Percentiles rank a stretch among this genome's conserved stretches.
These are phyloP conservation scores for Blastocystis sp. DNA, from an alignment of 352 stramenopile genomes.

Conservation along the genomic window DNA sequence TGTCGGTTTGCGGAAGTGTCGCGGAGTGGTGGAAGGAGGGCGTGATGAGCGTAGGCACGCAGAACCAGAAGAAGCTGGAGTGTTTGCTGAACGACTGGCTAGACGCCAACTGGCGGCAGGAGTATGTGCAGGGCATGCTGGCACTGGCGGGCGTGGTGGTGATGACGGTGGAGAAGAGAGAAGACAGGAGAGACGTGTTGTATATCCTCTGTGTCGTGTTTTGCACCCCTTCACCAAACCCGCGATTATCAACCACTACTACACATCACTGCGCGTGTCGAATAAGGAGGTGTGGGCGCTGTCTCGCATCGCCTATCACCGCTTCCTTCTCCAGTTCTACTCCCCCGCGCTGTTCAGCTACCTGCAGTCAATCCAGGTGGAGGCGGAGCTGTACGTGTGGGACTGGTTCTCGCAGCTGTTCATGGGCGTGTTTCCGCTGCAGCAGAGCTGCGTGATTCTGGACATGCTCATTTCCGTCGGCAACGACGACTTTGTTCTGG, in stretches of 20 bases:
- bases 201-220: conserved; percentile 3
- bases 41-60: background rate
- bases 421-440: conserved; percentile 27
- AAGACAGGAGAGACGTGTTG: conserved; percentile 1
- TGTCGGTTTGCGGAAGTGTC: conserved; percentile 54
- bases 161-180: conserved; percentile 20
- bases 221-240: conserved; percentile 5
- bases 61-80: conserved; percentile 48
- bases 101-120: background rate
- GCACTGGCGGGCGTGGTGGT: conserved; percentile 40
- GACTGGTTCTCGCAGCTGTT: conserved; percentile 61
- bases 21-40: conserved; percentile 3
- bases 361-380: conserved; percentile 8
- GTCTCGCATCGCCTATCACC: conserved; percentile 21
- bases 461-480: conserved; percentile 50
- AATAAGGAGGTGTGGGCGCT: conserved; percentile 1
- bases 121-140: conserved; percentile 60
- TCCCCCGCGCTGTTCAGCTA: conserved; percentile 13
- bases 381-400: conserved; percentile 53
- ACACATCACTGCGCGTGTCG: background rate
- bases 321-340: background rate
- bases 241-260: conserved; percentile 13
- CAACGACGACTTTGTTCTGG: conserved; percentile 22
- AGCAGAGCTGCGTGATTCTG: conserved; percentile 19
- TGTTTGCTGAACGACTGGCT: conserved; percentile 40